These are phyloP conservation scores for Theobroma grandiflorum DNA, from an alignment of 441 rosid species.

Conservation along the genomic window DNA sequence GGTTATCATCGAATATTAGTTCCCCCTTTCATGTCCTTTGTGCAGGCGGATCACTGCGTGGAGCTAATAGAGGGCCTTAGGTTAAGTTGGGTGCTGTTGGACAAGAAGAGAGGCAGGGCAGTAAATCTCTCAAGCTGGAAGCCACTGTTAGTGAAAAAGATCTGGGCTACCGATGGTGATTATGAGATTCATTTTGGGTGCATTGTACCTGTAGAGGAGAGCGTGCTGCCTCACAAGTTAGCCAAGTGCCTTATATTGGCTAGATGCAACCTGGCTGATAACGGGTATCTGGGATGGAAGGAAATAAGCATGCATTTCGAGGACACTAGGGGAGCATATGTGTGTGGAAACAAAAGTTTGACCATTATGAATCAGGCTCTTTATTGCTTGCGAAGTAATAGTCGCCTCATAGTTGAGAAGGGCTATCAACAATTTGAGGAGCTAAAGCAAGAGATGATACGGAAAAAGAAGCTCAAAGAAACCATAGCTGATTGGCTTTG, in stretches of 20 bases:
- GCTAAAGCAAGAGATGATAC: constrained; percentile 27
- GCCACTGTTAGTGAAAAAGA: constrained; percentile 37
- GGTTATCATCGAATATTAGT: neutral
- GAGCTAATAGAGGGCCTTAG: constrained; percentile 32
- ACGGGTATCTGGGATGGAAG: constrained; percentile 23
- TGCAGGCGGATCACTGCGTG: constrained; percentile 11
- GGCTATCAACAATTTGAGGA: constrained; percentile 28
- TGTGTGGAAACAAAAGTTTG: constrained; percentile 28
- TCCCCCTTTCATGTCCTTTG: no score
- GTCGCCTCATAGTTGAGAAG: constrained; percentile 22
- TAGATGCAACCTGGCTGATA: constrained; percentile 30
- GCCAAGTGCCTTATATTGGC: constrained; percentile 35
- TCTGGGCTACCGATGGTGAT: constrained; percentile 28
- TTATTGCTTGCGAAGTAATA: constrained; percentile 28
- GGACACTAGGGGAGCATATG: constrained; percentile 33
- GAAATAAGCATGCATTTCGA: constrained; percentile 40
- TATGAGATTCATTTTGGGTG: constrained; percentile 37
- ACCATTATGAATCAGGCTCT: constrained; percentile 40
- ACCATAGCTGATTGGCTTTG: constrained; percentile 32
- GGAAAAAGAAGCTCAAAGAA: constrained; percentile 21
- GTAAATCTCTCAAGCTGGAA: constrained; percentile 48
- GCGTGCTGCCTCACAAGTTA: constrained; percentile 26
- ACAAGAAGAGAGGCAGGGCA: constrained; percentile 42
- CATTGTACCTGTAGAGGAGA: constrained; percentile 38
- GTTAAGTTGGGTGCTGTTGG: constrained; percentile 48